A percentile compares a stretch with the other conserved stretches of the same genome.
These are phyloP conservation scores for Asterophora parasitica DNA, from an alignment of 768 basidiomycete genomes.

Conservation along the genomic window DNA sequence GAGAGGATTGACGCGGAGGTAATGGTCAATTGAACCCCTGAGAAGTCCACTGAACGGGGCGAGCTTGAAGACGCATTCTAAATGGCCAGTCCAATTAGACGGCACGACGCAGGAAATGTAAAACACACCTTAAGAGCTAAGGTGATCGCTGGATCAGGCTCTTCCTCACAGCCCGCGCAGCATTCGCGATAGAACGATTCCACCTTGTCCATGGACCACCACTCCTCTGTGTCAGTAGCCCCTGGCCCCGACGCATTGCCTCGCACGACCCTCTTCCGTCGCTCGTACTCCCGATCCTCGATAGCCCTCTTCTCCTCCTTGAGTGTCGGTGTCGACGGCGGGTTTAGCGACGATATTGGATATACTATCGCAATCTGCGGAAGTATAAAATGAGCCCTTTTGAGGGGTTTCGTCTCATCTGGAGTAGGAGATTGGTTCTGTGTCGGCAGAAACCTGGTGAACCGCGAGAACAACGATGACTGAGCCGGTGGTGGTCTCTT, in stretches of 20 bases:
- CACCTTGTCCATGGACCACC: slow-evolving; percentile 85
- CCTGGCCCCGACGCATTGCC: slow-evolving; percentile 40
- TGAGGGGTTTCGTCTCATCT: slow-evolving; percentile 61
- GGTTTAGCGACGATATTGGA: slow-evolving; percentile 80
- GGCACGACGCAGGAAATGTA: slow-evolving; percentile 1
- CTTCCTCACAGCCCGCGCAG: slow-evolving; percentile 72
- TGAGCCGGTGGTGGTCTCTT: slow-evolving; percentile 70
- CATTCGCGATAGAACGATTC: slow-evolving; percentile 86
- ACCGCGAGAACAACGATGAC: slow-evolving; percentile 65
- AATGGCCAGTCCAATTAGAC: not conserved
- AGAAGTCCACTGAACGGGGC: slow-evolving; percentile 76
- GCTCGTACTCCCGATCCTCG: slow-evolving; percentile 69
- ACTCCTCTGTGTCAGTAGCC: slow-evolving; percentile 44
- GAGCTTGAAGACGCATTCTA: slow-evolving; percentile 49
- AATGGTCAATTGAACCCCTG: slow-evolving; percentile 68
- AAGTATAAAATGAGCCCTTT: slow-evolving; percentile 88
- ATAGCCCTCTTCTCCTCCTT: slow-evolving; percentile 81
- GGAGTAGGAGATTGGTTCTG: slow-evolving; percentile 30
- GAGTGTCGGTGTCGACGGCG: slow-evolving; percentile 74
- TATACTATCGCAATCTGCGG: slow-evolving; percentile 85
- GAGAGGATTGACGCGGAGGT: slow-evolving; percentile 76
- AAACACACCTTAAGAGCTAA: slow-evolving; percentile 61
- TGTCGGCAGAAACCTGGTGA: slow-evolving; percentile 70
- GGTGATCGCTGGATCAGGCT: slow-evolving; percentile 60
- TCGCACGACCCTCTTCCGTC: slow-evolving; percentile 60